Evolutionary conservation across 352 stramenopile species (phyloP).

Genomic region (Pythium coloratum): DNA sequence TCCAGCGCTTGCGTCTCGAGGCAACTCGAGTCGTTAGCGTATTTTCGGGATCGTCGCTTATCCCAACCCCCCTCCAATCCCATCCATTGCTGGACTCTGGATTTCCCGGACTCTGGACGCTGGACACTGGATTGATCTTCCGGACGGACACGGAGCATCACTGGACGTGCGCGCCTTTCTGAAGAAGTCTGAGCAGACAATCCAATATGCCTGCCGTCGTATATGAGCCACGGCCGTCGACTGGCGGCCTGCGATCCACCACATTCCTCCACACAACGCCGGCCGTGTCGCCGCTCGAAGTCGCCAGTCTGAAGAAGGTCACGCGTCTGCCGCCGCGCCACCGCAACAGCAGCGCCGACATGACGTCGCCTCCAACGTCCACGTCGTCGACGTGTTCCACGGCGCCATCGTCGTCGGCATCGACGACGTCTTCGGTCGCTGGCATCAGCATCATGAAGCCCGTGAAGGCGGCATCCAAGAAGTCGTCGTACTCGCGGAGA

Average conservation of each 20-base stretch:
- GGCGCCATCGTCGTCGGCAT: background rate
- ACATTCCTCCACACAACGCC: background rate
- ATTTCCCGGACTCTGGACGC: background rate
- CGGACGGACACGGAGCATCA: background rate
- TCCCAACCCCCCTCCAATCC: background rate
- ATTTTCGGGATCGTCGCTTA: background rate
- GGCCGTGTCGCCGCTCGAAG: background rate
- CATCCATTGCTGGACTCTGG: background rate
- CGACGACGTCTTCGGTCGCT: background rate
- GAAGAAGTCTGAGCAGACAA: background rate
- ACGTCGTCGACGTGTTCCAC: background rate
- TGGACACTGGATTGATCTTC: background rate
- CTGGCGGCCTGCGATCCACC: background rate
- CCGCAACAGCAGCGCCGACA: constrained; percentile 12
- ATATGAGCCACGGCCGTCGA: background rate
- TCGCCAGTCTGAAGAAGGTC: constrained; percentile 10
- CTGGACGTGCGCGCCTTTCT: background rate
- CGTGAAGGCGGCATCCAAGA: constrained; percentile 2
- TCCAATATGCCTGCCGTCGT: constrained; percentile 5
- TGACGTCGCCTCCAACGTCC: background rate
- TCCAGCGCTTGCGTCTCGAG: background rate
- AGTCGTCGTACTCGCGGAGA: background rate
- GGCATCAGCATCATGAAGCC: constrained; percentile 16
- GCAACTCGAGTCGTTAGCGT: background rate
- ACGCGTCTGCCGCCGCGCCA: constrained; percentile 14